Evolutionary conservation across 148 eudicot genomes (phyloP), one percentile per base, ranked within the genome.

Genomic region (Linanthus parryae): DNA sequence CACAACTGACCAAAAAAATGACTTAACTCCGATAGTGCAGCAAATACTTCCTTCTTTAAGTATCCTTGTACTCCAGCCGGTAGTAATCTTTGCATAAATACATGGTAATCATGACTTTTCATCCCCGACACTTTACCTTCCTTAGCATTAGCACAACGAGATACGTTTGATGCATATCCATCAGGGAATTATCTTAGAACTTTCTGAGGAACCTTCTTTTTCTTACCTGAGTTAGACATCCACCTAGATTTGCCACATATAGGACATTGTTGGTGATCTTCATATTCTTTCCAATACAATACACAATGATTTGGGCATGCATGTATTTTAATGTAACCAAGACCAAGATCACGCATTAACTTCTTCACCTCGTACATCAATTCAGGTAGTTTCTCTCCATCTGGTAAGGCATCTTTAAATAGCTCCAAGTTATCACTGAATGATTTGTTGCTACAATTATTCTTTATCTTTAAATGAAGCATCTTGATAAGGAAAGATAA

Each of bases 1-100:
- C 41, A 37, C 41, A 37, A 37, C 19, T 31, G 13, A 28, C 22
- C 23, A n/a, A 50, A 50, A 23, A 50, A 50, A 18, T 17, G 10
- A 2, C 54, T 19, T n/a, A 50, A 19, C 54, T 50, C 54, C 16
- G 31, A 8, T 11, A 29, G 19, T 29, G 39, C 19, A 3, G 18
- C 27, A 48, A 3, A 50, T 15, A 27, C 17, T 8, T 48, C 52
- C 31, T 48, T 48, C 41, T 3, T 2, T 37, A 41, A 41, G 9
- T 15, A 41, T 3, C 22, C 45, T 2, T 10, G 45, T 2, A n/a
- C 10, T 15, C 20, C 45, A 18, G 18, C 22, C 18, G 22, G 45
- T 2, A 41, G 45, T 15, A 41, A 18, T n/a, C 13, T 7, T n/a
- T n/a, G n/a, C 18, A 41, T 17, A 17, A 42, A 19, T 1, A 42